These are phyloP conservation scores for Aspergillus biplanus DNA, from an alignment of 495 filamentous ascomycete genomes.

Conservation along the genomic window DNA sequence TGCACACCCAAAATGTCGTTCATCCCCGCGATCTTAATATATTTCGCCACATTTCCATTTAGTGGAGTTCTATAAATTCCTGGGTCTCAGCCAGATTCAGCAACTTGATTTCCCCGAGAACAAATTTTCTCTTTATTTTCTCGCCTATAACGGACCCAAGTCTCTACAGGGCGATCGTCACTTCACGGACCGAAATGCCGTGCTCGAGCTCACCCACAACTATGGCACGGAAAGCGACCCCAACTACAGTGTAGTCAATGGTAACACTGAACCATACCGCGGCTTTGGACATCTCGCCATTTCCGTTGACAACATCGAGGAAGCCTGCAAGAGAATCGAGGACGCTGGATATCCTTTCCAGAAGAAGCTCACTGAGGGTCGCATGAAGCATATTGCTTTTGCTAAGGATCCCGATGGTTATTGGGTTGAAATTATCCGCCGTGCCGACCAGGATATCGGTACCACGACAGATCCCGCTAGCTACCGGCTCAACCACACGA, in stretches of 20 bases:
- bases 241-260: slow-evolving; percentile 80
- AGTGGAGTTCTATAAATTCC: slow-evolving; percentile 94
- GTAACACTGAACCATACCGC: slow-evolving; percentile 82
- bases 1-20: neutral
- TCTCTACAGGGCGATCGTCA: slow-evolving; percentile 73
- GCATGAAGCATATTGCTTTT: slow-evolving; percentile 90
- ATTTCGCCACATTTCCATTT: neutral
- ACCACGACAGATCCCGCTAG: slow-evolving; percentile 54
- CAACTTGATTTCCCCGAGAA: slow-evolving; percentile 74
- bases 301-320: slow-evolving; percentile 87
- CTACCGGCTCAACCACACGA: slow-evolving; percentile 71
- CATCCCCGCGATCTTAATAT: neutral
- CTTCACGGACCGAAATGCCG: slow-evolving; percentile 82
- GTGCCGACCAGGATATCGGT: slow-evolving; percentile 54
- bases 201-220: slow-evolving; percentile 96
- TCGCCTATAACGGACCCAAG: slow-evolving; percentile 68
- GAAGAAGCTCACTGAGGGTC: slow-evolving; percentile 88
- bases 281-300: slow-evolving; percentile 93
- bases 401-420: slow-evolving; percentile 92
- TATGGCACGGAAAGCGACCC: slow-evolving; percentile 91
- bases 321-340: slow-evolving; percentile 84
- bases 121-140: slow-evolving; percentile 78
- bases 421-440: slow-evolving; percentile 76
- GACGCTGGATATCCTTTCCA: slow-evolving; percentile 91
- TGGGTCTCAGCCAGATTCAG: slow-evolving; percentile 83